Conservation (phyloP, 2,329 filamentous ascomycete genomes). For the Xylariaceae sp. region DNA sequence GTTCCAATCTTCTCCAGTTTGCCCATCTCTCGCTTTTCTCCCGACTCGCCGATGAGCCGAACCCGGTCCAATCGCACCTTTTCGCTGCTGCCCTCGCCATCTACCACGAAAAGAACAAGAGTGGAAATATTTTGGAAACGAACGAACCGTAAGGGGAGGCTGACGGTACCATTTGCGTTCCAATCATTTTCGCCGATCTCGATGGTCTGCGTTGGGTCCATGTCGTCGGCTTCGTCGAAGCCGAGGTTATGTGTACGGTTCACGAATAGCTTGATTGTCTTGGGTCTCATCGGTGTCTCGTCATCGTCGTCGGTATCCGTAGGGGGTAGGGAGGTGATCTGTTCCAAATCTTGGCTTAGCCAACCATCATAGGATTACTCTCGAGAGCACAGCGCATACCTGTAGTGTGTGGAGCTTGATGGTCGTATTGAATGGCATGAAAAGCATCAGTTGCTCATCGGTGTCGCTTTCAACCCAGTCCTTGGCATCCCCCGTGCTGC, state of each 20-base stretch:
- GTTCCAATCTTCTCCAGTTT: conserved; percentile 93
- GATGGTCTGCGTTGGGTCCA: conserved; percentile 72
- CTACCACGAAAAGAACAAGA: conserved; percentile 80
- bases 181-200: conserved; percentile 72
- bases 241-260: conserved; percentile 88
- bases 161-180: conserved; percentile 71
- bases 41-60: conserved; percentile 77
- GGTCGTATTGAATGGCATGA: conserved; percentile 79
- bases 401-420: conserved; percentile 83
- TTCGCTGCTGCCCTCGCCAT: conserved; percentile 77
- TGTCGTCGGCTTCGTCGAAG: conserved; percentile 90
- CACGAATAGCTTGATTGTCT: conserved; percentile 76
- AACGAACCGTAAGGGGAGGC: conserved; percentile 74
- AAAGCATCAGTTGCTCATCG: conserved; percentile 93
- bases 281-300: conserved; percentile 72
- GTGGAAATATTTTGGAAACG: conserved; percentile 95
- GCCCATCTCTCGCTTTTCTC: conserved; percentile 87
- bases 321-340: conserved; percentile 77
- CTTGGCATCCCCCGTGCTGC: conserved; percentile 77
- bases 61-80: conserved; percentile 78
- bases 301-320: conserved; percentile 40
- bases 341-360: conserved; percentile 29
- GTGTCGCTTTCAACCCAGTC: conserved; percentile 97
- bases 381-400: conserved; percentile 35
- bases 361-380: conserved; percentile 6